These are phyloP conservation scores for Takakia lepidozioides DNA, from an alignment of 225 moss, liverwort and hornwort genomes.

Conservation along the genomic window DNA sequence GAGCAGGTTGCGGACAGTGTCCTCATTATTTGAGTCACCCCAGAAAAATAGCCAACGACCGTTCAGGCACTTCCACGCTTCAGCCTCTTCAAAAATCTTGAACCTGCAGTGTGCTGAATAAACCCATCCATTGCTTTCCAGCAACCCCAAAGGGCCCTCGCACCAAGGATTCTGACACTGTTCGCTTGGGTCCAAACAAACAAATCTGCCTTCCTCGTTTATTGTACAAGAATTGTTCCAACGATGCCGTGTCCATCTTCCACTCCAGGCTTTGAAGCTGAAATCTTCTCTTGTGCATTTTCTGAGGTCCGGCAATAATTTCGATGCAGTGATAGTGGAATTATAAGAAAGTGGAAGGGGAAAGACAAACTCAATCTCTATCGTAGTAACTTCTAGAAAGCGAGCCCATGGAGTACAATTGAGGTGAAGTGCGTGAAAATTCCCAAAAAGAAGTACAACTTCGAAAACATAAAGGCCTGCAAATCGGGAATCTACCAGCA, in stretches of 20 bases:
- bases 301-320: slow-evolving; percentile 9
- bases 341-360: neutral
- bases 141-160: slow-evolving; percentile 35
- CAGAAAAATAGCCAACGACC: slow-evolving; percentile 56
- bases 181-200: slow-evolving; percentile 30
- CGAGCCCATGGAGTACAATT: slow-evolving; percentile 40
- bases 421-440: slow-evolving; percentile 37
- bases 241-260: slow-evolving; percentile 37
- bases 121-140: slow-evolving; percentile 56
- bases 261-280: slow-evolving; percentile 43
- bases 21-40: slow-evolving; percentile 60
- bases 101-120: slow-evolving; percentile 63
- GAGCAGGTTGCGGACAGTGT: slow-evolving; percentile 46
- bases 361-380: slow-evolving; percentile 33
- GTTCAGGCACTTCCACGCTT: slow-evolving; percentile 41
- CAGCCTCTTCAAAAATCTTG: slow-evolving; percentile 29
- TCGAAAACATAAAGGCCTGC: slow-evolving; percentile 33
- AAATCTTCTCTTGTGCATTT: slow-evolving; percentile 28
- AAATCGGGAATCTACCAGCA: slow-evolving; percentile 48
- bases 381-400: slow-evolving; percentile 16
- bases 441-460: slow-evolving; percentile 42
- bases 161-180: slow-evolving; percentile 34
- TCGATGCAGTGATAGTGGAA: neutral
- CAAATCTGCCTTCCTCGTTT: slow-evolving; percentile 39
- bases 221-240: slow-evolving; percentile 44